phyloP scores from a whole-genome alignment of 1,284 basidiomycete genomes.

The Malassezia japonica region DNA sequence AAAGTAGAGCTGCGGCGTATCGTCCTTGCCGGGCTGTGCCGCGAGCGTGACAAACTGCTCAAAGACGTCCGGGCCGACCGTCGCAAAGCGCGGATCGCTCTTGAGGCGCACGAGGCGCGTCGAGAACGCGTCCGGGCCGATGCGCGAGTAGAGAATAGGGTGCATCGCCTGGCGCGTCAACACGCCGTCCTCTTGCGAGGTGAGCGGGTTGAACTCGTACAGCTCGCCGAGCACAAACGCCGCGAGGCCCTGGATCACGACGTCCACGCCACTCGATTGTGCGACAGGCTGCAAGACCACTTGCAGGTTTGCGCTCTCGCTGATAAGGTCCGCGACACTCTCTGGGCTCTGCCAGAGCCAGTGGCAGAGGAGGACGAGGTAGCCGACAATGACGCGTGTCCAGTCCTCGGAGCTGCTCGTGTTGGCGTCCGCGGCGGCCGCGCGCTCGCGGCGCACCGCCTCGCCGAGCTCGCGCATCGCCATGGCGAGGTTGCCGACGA shows the following conservation, averaged over 20 bases:
- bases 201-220: conserved; percentile 54
- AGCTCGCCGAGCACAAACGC: conserved; percentile 84
- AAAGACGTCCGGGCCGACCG: conserved; percentile 68
- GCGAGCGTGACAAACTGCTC: conserved; percentile 23
- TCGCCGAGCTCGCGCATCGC: conserved; percentile 53
- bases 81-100: conserved; percentile 83
- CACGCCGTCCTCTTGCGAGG: conserved; percentile 6
- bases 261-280: conserved; percentile 72
- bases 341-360: conserved; percentile 96
- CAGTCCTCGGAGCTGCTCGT: conserved; percentile 52
- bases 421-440: conserved; percentile 19
- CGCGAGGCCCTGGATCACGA: conserved; percentile 77
- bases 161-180: conserved; percentile 35
- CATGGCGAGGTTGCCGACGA: conserved; percentile 60
- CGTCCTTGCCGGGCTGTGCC: conserved; percentile 19
- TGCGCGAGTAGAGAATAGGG: conserved; percentile 69
- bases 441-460: conserved; percentile 36
- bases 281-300: conserved; percentile 74
- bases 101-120: conserved; percentile 75
- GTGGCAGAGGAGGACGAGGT: conserved; percentile 69
- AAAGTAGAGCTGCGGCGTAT: conserved; percentile 65
- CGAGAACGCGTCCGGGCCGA: conserved; percentile 75
- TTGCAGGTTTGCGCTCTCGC: conserved; percentile 74
- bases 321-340: conserved; percentile 77
- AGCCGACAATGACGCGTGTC: conserved; percentile 78